phyloP scores from a whole-genome alignment of 2,329 filamentous ascomycete species.

The Monosporascus cannonballus region DNA sequence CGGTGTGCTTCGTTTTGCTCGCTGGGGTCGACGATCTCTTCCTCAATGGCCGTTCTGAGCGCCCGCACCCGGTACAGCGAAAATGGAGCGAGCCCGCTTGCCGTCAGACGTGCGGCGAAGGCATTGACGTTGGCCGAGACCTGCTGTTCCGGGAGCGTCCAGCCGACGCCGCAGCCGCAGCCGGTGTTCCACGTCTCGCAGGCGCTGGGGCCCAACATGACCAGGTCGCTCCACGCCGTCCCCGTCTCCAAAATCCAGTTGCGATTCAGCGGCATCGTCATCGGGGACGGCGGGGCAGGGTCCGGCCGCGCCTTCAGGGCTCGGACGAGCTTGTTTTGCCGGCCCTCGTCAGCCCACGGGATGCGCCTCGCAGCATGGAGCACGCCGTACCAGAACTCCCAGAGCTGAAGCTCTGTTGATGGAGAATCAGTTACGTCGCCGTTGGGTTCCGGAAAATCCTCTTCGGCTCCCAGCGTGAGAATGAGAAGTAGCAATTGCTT shows the following conservation, averaged over 20 bases:
- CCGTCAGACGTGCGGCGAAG: conserved; percentile 10
- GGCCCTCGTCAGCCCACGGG: conserved; percentile 5
- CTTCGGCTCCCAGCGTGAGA: too few relatives aligned
- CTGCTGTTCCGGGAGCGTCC: conserved; percentile 7
- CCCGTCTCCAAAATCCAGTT: conserved; percentile 8
- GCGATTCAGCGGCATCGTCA: neutral
- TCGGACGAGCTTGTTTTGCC: conserved; percentile 6
- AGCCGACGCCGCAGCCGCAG: conserved; percentile 10
- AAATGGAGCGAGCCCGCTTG: neutral
- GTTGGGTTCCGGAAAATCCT: conserved; percentile 2
- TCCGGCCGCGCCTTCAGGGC: conserved; percentile 10
- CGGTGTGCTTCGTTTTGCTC: neutral
- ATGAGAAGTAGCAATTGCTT: too few relatives aligned
- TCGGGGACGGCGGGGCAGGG: conserved; percentile 3
- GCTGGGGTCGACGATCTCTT: neutral
- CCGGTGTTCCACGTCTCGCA: conserved; percentile 13
- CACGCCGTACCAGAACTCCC: conserved; percentile 13
- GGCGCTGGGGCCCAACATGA: conserved; percentile 6
- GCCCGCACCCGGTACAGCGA: conserved; percentile 1
- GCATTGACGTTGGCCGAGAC: conserved; percentile 12
- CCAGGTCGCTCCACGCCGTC: conserved; percentile 3
- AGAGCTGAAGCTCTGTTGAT: conserved; percentile 8
- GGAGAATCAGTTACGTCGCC: neutral
- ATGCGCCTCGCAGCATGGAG: conserved; percentile 13
- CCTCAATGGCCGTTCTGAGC: conserved; percentile 28